Evolutionary conservation across 176 grass and related monocot species (phyloP), one percentile per base, ranked within the genome.

Genomic region (Rhipidocladum racemiflorum): DNA sequence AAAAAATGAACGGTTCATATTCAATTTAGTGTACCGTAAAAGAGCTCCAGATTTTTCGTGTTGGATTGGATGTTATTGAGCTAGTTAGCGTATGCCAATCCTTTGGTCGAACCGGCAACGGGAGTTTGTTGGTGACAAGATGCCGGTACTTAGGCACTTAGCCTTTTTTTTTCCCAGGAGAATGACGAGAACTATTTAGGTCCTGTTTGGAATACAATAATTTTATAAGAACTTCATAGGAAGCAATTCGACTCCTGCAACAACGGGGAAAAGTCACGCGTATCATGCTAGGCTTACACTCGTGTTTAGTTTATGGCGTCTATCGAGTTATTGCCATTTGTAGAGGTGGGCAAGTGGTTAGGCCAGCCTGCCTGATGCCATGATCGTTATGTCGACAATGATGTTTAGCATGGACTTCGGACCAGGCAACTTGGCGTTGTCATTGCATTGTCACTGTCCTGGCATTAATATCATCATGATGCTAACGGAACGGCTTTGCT

Each of bases 51-150:
- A 20, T 53, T 53, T 17, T 53, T 34, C 3, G 15, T 50, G 35
- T 15, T 20, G 1, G 39, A 46, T 46, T 46, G 44, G 44, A 46
- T 46, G 13, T 46, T 42, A 16, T 53, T 53, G 24, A 74, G 30
- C 71, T 74, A 53, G 53, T 11, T 43, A 43, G 48, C 5, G 51
- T 29, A 79, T 53, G 61, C 30, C 42, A 49, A 38, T 9, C 30
- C 46, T 36, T 68, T 7, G 29, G 38, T 74, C 39, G 77, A 38
- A 68, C 8, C 0, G 30, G 45, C 13, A 67, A 40, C n/a, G 7
- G 32, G 50, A 55, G n/a, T 9, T 68, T 55, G 32, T 27, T 80
- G 63, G 77, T 68, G 34, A 80, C 46, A 68, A 78, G 17, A 11
- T 30, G 43, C 18, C 61, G 35, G 18, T 16, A 49, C 21, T 36